These are phyloP conservation scores for Nicotiana rustica DNA, from an alignment of 305 asterid genomes.

Conservation along the genomic window DNA sequence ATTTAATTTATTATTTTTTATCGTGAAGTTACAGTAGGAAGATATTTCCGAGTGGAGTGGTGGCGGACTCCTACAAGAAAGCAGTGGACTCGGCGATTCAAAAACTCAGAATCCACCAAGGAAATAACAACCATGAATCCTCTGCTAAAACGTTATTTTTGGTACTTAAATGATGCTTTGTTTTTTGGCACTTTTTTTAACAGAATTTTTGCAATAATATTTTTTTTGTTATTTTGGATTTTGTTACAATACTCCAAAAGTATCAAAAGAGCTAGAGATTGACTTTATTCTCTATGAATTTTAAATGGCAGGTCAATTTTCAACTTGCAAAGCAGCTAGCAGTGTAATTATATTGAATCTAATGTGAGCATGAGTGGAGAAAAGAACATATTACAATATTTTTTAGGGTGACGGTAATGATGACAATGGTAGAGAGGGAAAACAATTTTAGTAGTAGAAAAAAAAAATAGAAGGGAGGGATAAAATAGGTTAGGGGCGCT, in stretches of 20 bases:
- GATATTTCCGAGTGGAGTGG: slow-evolving; percentile 87
- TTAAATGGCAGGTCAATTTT: slow-evolving; percentile 87
- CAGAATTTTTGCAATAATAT: background rate
- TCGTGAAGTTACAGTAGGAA: slow-evolving; percentile 57
- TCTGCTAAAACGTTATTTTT: slow-evolving; percentile 51
- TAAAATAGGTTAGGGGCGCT: too few relatives aligned
- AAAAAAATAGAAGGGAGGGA: too few relatives aligned
- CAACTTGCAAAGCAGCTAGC: background rate
- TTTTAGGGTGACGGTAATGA: too few relatives aligned
- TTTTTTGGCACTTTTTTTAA: background rate
- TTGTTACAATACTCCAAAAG: slow-evolving; percentile 61
- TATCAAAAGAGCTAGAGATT: slow-evolving; percentile 89
- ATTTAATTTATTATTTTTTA: background rate
- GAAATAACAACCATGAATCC: slow-evolving; percentile 44
- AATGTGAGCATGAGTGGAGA: too few relatives aligned
- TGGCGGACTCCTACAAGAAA: slow-evolving; percentile 77
- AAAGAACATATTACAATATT: too few relatives aligned
- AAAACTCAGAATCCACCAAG: slow-evolving; percentile 57
- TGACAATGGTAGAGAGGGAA: too few relatives aligned
- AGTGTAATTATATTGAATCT: too few relatives aligned
- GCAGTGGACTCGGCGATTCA: slow-evolving; percentile 89
- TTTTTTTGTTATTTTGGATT: background rate
- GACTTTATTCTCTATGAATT: slow-evolving; percentile 95
- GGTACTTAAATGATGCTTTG: background rate
- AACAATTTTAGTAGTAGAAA: too few relatives aligned